Percentiles rank a stretch among this genome's conserved stretches.
Evolutionary conservation across 1,284 basidiomycete species (phyloP).

Genomic region (Rhodotorula sp.): DNA sequence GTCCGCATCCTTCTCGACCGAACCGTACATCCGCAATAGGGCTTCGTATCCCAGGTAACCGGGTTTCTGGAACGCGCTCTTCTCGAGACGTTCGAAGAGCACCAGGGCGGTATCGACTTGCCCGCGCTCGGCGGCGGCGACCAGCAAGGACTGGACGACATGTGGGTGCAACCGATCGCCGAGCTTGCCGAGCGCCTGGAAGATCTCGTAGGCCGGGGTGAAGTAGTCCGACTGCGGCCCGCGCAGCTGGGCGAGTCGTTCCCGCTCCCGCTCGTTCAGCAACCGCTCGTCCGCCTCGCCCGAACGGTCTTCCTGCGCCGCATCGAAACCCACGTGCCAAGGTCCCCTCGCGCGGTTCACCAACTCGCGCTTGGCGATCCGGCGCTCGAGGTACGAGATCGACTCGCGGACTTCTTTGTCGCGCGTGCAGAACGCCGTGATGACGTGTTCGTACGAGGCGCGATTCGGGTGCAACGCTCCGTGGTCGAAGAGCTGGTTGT

Average conservation of each 20-base stretch:
- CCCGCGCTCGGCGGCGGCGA: constrained; percentile 61
- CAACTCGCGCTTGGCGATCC: constrained; percentile 47
- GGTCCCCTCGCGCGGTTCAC: constrained; percentile 14
- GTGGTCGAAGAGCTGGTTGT: constrained; percentile 70
- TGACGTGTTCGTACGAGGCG: constrained; percentile 67
- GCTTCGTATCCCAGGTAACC: constrained; percentile 57
- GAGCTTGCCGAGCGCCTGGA: constrained; percentile 59
- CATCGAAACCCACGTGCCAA: constrained; percentile 31
- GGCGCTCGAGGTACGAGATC: constrained; percentile 53
- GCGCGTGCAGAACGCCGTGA: constrained; percentile 67
- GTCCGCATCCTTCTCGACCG: constrained; percentile 55
- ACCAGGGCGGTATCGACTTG: constrained; percentile 65
- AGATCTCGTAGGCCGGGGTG: constrained; percentile 66
- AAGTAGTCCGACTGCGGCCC: constrained; percentile 64
- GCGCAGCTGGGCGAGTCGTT: constrained; percentile 50
- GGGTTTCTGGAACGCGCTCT: constrained; percentile 52
- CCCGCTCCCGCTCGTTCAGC: constrained; percentile 10
- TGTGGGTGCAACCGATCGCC: constrained; percentile 49
- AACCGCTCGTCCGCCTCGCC: constrained; percentile 10
- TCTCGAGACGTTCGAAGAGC: constrained; percentile 67
- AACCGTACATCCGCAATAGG: constrained; percentile 64
- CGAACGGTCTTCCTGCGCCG: constrained; percentile 6
- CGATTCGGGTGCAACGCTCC: constrained; percentile 63
- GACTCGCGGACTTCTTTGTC: constrained; percentile 66
- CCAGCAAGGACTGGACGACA: constrained; percentile 58